These are phyloP conservation scores for Oryza australiensis DNA, from an alignment of 176 grass and related monocot species.

Conservation along the genomic window DNA sequence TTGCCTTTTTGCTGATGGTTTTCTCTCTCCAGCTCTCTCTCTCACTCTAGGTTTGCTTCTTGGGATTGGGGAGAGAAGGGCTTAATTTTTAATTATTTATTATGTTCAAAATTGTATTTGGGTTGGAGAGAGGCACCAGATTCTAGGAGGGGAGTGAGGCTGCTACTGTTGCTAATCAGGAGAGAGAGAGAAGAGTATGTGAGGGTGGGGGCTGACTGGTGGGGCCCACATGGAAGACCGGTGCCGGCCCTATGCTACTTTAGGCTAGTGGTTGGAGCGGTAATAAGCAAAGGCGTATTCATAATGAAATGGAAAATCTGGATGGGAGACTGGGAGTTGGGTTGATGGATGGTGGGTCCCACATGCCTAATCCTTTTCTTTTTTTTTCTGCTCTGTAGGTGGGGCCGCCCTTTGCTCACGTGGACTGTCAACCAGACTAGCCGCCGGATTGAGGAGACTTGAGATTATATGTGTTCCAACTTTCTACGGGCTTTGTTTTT, in stretches of 20 bases:
- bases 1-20: background rate
- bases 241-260: background rate
- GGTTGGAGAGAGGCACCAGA: background rate
- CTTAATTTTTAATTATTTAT: too few relatives aligned
- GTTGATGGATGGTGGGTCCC: background rate
- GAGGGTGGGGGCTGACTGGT: background rate
- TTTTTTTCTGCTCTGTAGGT: background rate
- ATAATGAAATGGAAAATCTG: slow-evolving; percentile 17
- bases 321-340: background rate
- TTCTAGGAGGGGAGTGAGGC: slow-evolving; percentile 6
- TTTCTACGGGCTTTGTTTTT: too few relatives aligned
- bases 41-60: background rate
- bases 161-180: background rate
- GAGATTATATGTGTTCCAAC: too few relatives aligned
- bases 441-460: too few relatives aligned
- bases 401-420: background rate
- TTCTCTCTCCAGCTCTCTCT: slow-evolving; percentile 5
- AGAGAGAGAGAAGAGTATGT: background rate
- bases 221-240: background rate
- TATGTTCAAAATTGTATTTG: background rate
- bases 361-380: background rate
- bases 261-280: too few relatives aligned
- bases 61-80: slow-evolving; percentile 5
- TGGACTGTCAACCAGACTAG: background rate
- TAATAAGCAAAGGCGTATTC: background rate